Conservation (phyloP, 768 basidiomycete genomes). For the Boletus sp. region DNA sequence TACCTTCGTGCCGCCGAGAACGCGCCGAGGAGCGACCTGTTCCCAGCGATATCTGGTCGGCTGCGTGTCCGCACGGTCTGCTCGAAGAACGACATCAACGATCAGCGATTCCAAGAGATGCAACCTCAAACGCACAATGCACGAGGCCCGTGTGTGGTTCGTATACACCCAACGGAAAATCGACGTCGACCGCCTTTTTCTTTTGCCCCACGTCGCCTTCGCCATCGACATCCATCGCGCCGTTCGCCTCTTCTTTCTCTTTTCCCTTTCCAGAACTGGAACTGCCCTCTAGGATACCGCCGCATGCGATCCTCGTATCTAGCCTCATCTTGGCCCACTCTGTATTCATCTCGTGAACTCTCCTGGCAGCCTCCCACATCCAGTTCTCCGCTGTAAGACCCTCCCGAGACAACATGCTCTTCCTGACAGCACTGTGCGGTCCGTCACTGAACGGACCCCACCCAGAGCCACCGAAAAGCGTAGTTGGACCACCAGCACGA, state of each 20-base stretch:
- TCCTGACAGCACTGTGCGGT: conserved; percentile 79
- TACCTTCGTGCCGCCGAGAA: conserved; percentile 69
- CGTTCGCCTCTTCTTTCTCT: conserved; percentile 29
- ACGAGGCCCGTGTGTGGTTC: conserved; percentile 79
- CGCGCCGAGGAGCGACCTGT: conserved; percentile 44
- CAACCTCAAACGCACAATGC: conserved; percentile 52
- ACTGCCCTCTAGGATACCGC: conserved; percentile 43
- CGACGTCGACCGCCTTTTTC: conserved; percentile 29
- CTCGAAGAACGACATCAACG: conserved; percentile 3
- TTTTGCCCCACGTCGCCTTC: conserved; percentile 26
- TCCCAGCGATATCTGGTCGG: conserved; percentile 65
- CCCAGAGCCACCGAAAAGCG: conserved; percentile 81
- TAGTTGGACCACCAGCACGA: conserved; percentile 89
- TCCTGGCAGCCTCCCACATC: conserved; percentile 78
- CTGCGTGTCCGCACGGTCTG: conserved; percentile 78
- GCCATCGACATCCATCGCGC: conserved; percentile 28
- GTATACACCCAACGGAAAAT: conserved; percentile 64
- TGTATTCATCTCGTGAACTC: conserved; percentile 58
- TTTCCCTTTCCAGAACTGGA: conserved; percentile 30
- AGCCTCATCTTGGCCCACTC: conserved; percentile 60
- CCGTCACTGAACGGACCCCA: conserved; percentile 89
- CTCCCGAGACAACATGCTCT: conserved; percentile 72
- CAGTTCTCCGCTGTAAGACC: conserved; percentile 88
- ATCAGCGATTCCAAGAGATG: neutral
- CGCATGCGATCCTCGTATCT: conserved; percentile 50